Evolutionary conservation across 2,329 filamentous ascomycete species (phyloP).

Genomic region (Geoglossum cookeanum): DNA sequence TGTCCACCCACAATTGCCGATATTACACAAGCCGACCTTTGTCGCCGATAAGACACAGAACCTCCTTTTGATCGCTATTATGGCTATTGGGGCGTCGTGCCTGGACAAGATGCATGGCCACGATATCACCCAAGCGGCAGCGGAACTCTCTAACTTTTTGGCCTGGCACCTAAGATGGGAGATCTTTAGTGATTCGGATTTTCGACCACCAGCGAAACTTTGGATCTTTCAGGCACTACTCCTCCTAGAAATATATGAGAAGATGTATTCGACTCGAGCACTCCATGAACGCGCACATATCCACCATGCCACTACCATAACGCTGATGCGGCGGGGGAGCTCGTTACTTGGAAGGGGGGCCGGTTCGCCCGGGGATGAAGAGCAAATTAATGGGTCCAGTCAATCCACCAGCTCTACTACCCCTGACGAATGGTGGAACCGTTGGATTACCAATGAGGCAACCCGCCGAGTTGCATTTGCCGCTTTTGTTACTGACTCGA

Average conservation of each 20-base stretch:
- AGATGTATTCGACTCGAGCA: constrained; percentile 87
- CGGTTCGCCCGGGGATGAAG: constrained; percentile 60
- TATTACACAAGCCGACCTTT: constrained; percentile 88
- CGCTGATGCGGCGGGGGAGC: constrained; percentile 81
- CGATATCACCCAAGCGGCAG: constrained; percentile 54
- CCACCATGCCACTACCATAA: constrained; percentile 88
- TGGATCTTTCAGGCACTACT: constrained; percentile 91
- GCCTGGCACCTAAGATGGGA: constrained; percentile 92
- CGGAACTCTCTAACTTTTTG: constrained; percentile 71
- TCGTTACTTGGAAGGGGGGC: constrained; percentile 72
- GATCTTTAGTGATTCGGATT: constrained; percentile 80
- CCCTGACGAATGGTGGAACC: constrained; percentile 81
- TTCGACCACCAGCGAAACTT: constrained; percentile 76
- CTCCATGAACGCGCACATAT: constrained; percentile 91
- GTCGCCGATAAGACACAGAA: constrained; percentile 72
- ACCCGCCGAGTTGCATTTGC: constrained; percentile 80
- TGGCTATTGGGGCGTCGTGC: constrained; percentile 80
- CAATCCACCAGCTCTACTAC: constrained; percentile 45
- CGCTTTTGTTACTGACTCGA: constrained; percentile 87
- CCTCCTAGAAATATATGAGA: constrained; percentile 83
- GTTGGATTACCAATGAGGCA: constrained; percentile 89
- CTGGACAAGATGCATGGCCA: constrained; percentile 65
- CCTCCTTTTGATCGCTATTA: constrained; percentile 68
- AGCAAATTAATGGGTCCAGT: constrained; percentile 22
- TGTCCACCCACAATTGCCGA: constrained; percentile 85